Percentiles rank a stretch among this genome's conserved stretches.
phyloP scores from a whole-genome alignment of 1,284 basidiomycete genomes.

The Ustilago trichophora region DNA sequence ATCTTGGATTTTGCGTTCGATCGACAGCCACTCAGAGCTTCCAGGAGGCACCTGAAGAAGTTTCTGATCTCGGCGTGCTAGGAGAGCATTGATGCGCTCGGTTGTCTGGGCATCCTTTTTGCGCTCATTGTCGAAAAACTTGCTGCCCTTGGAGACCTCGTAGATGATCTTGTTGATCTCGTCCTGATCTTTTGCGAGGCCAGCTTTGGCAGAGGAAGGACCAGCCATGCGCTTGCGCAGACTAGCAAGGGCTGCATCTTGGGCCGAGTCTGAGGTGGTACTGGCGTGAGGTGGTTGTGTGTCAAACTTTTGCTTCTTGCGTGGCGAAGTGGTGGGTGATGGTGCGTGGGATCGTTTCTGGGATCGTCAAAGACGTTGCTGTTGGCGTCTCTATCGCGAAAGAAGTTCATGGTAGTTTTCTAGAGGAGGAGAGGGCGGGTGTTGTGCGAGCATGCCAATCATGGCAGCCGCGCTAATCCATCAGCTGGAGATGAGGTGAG shows the following conservation, averaged over 20 bases:
- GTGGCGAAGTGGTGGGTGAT: conserved; percentile 32
- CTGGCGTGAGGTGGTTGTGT: not conserved
- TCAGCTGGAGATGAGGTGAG: not conserved
- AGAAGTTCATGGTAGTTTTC: conserved; percentile 39
- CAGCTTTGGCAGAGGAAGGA: conserved; percentile 63
- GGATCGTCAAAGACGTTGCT: conserved; percentile 43
- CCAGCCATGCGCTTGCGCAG: conserved; percentile 58
- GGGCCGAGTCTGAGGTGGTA: not conserved
- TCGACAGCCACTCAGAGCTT: conserved; percentile 42
- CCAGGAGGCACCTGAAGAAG: conserved; percentile 26
- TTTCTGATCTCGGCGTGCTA: conserved; percentile 48
- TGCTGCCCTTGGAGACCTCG: conserved; percentile 61
- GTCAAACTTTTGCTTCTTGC: conserved; percentile 32
- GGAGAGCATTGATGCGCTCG: conserved; percentile 72
- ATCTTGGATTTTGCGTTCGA: conserved; percentile 51
- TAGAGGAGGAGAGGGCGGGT: not conserved
- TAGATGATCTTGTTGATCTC: conserved; percentile 58
- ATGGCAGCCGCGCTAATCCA: not conserved
- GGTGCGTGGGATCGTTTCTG: conserved; percentile 40
- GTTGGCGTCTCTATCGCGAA: conserved; percentile 43
- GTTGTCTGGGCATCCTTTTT: conserved; percentile 82
- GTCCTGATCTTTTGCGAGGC: conserved; percentile 58
- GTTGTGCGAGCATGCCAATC: not conserved
- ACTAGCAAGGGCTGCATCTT: conserved; percentile 51
- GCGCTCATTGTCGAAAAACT: conserved; percentile 77